These are phyloP conservation scores for Seiridium unicorne DNA, from an alignment of 2,329 filamentous ascomycete species.

Conservation along the genomic window DNA sequence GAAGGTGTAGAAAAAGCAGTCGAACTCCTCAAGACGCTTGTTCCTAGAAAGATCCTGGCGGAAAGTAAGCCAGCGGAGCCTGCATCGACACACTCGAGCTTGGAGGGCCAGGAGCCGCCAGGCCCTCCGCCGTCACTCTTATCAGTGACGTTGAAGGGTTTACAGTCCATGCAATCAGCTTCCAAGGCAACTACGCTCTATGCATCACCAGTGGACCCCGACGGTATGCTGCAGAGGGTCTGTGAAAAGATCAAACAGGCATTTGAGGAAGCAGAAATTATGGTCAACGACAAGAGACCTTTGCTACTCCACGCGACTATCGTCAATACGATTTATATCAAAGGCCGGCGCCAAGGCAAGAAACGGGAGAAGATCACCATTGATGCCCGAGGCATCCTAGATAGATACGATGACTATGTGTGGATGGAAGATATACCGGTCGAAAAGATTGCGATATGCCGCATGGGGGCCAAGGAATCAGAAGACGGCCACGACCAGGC, in stretches of 20 bases:
- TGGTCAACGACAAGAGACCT: slow-evolving; percentile 58
- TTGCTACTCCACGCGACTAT: slow-evolving; percentile 82
- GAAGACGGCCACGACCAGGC: slow-evolving; percentile 47
- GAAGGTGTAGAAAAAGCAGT: slow-evolving; percentile 42
- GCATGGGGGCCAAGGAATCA: slow-evolving; percentile 78
- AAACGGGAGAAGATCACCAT: slow-evolving; percentile 42
- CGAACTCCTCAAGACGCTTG: slow-evolving; percentile 35
- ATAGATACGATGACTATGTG: slow-evolving; percentile 59
- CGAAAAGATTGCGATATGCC: slow-evolving; percentile 75
- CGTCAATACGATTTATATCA: slow-evolving; percentile 80
- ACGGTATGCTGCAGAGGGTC: slow-evolving; percentile 52
- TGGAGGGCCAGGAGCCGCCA: background rate
- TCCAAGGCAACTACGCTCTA: slow-evolving; percentile 64
- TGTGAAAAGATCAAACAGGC: slow-evolving; percentile 50
- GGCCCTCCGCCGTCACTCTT: slow-evolving; percentile 22
- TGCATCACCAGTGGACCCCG: slow-evolving; percentile 54
- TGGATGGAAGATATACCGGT: slow-evolving; percentile 71
- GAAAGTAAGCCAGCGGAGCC: slow-evolving; percentile 13
- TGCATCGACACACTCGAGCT: slow-evolving; percentile 10
- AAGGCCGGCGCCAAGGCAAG: slow-evolving; percentile 27
- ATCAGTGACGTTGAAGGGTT: slow-evolving; percentile 48
- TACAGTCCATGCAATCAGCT: slow-evolving; percentile 61
- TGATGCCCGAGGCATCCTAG: slow-evolving; percentile 55
- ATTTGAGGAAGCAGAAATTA: slow-evolving; percentile 56
- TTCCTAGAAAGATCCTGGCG: slow-evolving; percentile 37